These are phyloP conservation scores for Coix lacrymajobi DNA, from an alignment of 176 grass and related monocot species.

Conservation along the genomic window DNA sequence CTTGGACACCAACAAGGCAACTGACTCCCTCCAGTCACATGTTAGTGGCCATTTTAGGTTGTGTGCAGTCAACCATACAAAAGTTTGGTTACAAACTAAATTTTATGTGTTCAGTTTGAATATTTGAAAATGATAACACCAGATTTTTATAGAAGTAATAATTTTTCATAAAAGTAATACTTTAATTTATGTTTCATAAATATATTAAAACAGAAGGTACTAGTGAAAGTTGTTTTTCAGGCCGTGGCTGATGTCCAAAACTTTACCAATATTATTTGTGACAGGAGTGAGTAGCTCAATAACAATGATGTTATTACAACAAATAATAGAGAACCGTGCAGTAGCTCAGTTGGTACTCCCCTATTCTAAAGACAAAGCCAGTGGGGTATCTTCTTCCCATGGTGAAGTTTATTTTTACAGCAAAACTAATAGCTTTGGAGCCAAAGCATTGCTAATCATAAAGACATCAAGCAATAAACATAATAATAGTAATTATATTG, in stretches of 20 bases:
- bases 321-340: neutral
- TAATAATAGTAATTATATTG: neutral
- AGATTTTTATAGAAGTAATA: neutral
- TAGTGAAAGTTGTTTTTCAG: neutral
- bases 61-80: neutral
- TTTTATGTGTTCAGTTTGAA: neutral
- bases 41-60: neutral
- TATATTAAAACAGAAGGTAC: neutral
- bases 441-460: neutral
- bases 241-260: neutral
- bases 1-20: neutral
- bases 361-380: neutral
- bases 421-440: neutral
- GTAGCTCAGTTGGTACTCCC: neutral
- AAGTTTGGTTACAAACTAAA: neutral
- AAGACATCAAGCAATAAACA: neutral
- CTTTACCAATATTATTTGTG: neutral
- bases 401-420: neutral
- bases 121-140: neutral
- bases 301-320: neutral
- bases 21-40: neutral
- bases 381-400: neutral
- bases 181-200: neutral
- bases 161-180: neutral
- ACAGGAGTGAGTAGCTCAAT: neutral